A percentile compares a stretch with the other conserved stretches of the same genome.
Evolutionary conservation across 2,329 filamentous ascomycete species (phyloP).

Genomic region (Aureobasidium lini): DNA sequence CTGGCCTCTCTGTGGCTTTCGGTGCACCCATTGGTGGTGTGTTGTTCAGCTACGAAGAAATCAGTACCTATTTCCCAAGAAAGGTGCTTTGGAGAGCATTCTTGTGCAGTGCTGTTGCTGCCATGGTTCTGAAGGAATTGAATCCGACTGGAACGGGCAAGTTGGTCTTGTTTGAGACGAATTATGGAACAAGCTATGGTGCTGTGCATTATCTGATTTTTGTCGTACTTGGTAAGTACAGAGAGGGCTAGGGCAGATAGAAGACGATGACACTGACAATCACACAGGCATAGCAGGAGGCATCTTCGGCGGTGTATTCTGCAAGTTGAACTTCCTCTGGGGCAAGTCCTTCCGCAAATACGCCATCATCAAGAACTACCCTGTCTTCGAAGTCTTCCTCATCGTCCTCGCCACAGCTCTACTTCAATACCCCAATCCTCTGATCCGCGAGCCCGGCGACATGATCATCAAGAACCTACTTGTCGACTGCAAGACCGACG

Average conservation of each 20-base stretch:
- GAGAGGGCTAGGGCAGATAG: no score
- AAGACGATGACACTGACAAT: not conserved
- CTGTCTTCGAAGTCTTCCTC: constrained; percentile 49
- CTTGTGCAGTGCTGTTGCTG: constrained; percentile 50
- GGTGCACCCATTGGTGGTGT: constrained; percentile 56
- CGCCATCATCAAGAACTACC: constrained; percentile 46
- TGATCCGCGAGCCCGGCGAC: constrained; percentile 50
- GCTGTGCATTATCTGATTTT: constrained; percentile 51
- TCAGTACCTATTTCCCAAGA: constrained; percentile 52
- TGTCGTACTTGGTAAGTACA: constrained; percentile 37
- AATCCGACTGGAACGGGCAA: constrained; percentile 55
- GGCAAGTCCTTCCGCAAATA: constrained; percentile 48
- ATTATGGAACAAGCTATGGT: constrained; percentile 51
- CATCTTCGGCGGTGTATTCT: constrained; percentile 52
- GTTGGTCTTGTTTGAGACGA: constrained; percentile 53
- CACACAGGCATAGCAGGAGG: constrained; percentile 43
- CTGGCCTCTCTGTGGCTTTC: constrained; percentile 54
- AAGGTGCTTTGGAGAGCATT: constrained; percentile 55
- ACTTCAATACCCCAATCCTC: constrained; percentile 49
- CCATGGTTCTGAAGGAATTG: constrained; percentile 48
- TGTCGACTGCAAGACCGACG: constrained; percentile 42
- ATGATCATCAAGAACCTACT: constrained; percentile 50
- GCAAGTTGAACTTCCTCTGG: constrained; percentile 51
- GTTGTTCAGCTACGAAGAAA: constrained; percentile 54
- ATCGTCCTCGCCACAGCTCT: constrained; percentile 48